These are phyloP conservation scores for Penicillium sp. DNA, from an alignment of 2,329 filamentous ascomycete genomes.

Conservation along the genomic window DNA sequence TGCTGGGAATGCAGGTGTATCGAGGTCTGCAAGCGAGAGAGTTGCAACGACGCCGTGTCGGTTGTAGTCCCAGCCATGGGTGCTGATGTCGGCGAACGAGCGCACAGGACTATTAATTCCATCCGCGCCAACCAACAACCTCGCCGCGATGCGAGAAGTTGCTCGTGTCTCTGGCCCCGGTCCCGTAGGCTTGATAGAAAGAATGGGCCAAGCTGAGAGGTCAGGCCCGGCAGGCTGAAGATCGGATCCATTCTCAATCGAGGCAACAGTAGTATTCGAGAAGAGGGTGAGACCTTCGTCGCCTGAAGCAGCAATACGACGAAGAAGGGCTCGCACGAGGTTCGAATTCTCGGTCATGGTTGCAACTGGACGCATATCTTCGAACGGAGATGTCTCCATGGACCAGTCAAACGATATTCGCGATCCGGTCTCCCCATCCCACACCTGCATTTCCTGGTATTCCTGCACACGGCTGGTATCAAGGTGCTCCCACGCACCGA, in stretches of 20 bases:
- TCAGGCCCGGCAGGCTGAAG: constrained; percentile 62
- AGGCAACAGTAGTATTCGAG: constrained; percentile 70
- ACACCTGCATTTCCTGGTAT: constrained; percentile 96
- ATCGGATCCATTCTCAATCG: constrained; percentile 68
- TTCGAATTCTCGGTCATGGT: constrained; percentile 98
- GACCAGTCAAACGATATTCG: constrained; percentile 83
- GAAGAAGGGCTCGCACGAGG: constrained; percentile 70
- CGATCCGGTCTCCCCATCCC: constrained; percentile 87
- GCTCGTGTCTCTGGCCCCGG: constrained; percentile 16
- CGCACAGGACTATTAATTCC: constrained; percentile 92
- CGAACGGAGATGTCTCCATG: constrained; percentile 42
- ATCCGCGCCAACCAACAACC: constrained; percentile 86
- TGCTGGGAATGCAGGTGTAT: constrained; percentile 24
- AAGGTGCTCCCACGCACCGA: constrained; percentile 80
- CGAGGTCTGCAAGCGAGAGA: constrained; percentile 58
- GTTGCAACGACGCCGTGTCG: constrained; percentile 90
- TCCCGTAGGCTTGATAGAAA: constrained; percentile 61
- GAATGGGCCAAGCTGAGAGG: constrained; percentile 79
- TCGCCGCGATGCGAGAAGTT: constrained; percentile 62
- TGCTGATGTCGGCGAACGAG: constrained; percentile 77
- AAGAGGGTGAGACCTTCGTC: constrained; percentile 58
- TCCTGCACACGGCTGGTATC: constrained; percentile 68
- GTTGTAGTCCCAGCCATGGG: constrained; percentile 87
- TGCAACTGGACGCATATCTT: constrained; percentile 63
- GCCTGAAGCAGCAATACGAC: constrained; percentile 64